phyloP scores from a whole-genome alignment of 1,139 yeast genomes.

The Diutina scorzettiae region DNA sequence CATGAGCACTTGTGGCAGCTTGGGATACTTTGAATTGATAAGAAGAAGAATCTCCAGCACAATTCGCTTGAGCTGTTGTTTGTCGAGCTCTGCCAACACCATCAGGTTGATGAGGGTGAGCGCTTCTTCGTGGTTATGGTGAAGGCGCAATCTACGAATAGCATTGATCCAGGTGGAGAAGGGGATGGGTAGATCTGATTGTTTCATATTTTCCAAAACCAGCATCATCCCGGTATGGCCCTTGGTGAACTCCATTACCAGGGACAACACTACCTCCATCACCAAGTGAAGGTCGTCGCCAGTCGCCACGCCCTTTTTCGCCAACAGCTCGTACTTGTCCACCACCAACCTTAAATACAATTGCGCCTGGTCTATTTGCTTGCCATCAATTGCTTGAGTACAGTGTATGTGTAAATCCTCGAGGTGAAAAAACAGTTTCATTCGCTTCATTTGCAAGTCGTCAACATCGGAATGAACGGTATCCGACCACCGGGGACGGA shows the following conservation, averaged over 20 bases:
- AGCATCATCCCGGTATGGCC: not conserved
- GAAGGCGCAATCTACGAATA: constrained; percentile 18
- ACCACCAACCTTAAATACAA: constrained; percentile 25
- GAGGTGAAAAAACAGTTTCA: constrained; percentile 21
- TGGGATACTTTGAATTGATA: constrained; percentile 20
- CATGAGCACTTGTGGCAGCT: constrained; percentile 23
- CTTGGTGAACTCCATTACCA: constrained; percentile 17
- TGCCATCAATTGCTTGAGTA: constrained; percentile 15
- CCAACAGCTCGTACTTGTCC: constrained; percentile 23
- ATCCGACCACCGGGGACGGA: constrained; percentile 28
- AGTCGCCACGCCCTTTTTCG: constrained; percentile 12
- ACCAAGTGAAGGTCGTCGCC: constrained; percentile 18
- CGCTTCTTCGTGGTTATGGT: constrained; percentile 24
- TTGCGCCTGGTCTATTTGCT: constrained; percentile 16
- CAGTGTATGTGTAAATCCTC: constrained; percentile 17
- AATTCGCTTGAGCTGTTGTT: constrained; percentile 13
- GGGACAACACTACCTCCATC: constrained; percentile 18
- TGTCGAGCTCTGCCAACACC: constrained; percentile 14
- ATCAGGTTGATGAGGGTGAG: constrained; percentile 23
- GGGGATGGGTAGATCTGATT: constrained; percentile 17
- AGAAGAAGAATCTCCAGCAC: constrained; percentile 22
- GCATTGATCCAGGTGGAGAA: constrained; percentile 17
- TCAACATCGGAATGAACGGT: constrained; percentile 13
- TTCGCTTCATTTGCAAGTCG: constrained; percentile 15
- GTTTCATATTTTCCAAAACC: constrained; percentile 23